Evolutionary conservation across 2,329 filamentous ascomycete genomes (phyloP), one percentile per base, ranked within the genome.

Genomic region (Akanthomyces uredinophilus): DNA sequence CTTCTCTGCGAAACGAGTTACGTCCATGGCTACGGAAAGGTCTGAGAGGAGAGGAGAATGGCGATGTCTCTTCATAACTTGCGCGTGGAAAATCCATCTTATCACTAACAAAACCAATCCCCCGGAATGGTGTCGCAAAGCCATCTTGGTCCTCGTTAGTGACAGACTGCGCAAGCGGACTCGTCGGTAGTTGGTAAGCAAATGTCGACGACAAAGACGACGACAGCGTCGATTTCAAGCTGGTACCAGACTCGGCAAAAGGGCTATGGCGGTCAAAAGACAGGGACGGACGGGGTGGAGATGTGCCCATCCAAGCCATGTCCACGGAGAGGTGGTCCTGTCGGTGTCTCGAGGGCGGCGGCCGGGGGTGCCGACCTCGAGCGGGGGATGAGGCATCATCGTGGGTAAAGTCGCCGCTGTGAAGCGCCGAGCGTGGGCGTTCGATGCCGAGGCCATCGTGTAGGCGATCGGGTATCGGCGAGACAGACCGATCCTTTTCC

Each of bases 81-180:
- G 24, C 91, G 84, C 51, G 90, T 82, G 53, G 6, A 18, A 82
- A 56, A 63, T 72, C 75, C 22, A 73, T 66, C 16, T 73, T 71
- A 60, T 70, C 72, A 16, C 75, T 70, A 43, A 75, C 72, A 41
- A 84, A 78, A 53, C 85, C 79, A 59, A 83, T 79, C 47, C 76
- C 74, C 61, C 83, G 79, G 60, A 81, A 73, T 22, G 79, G 79
- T 65, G 83, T 78, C 2, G 85, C 80, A 53, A 89, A 79, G 29
- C 20, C 20, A 63, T 91, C 71, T 20, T 71, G 71, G 67, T 95
- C 91, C 7, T 91, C 88, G 67, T 93, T 95, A 75, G 88, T 96
- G 69, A 92, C 87, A 47, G 92, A 92, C 70, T 97, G 88, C 1
- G 96, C 93, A 13, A 99, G 79, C 16, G 95, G 95, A 69, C 93